phyloP scores from a whole-genome alignment of 2,329 filamentous ascomycete species.

The Pyricularia pennisetigena region DNA sequence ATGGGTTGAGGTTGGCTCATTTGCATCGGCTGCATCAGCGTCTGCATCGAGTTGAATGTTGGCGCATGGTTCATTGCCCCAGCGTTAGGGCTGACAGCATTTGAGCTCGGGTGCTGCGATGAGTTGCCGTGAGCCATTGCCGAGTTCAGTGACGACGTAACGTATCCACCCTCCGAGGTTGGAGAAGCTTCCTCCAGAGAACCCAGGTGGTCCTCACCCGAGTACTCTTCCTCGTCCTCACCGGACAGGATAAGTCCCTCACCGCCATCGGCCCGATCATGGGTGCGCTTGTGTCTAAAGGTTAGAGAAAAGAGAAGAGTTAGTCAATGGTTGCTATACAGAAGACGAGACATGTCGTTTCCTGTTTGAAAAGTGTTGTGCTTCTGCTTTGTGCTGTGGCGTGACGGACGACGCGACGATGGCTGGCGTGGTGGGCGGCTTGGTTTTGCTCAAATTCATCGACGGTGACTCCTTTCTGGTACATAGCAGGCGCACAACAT shows the following conservation, averaged over 20 bases:
- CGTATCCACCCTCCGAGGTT: constrained; percentile 56
- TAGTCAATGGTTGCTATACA: background rate
- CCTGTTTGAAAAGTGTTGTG: constrained; percentile 11
- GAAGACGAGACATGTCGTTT: constrained; percentile 5
- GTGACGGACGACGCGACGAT: constrained; percentile 13
- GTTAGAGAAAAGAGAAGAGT: constrained; percentile 12
- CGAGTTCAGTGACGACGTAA: constrained; percentile 40
- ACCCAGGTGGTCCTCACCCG: constrained; percentile 74
- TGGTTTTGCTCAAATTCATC: constrained; percentile 9
- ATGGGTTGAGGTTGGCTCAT: constrained; percentile 41
- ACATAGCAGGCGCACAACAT: constrained; percentile 32
- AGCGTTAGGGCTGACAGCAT: constrained; percentile 17
- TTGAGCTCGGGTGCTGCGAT: constrained; percentile 23
- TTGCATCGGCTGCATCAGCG: constrained; percentile 54
- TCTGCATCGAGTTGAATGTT: constrained; percentile 48
- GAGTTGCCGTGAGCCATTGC: constrained; percentile 23
- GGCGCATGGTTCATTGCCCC: constrained; percentile 22
- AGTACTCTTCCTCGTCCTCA: constrained; percentile 76
- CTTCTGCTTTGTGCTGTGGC: constrained; percentile 23
- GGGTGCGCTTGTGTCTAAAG: constrained; percentile 73
- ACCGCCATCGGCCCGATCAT: constrained; percentile 53
- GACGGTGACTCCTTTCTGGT: constrained; percentile 2
- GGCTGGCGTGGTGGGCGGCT: constrained; percentile 8
- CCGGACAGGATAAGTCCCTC: constrained; percentile 60
- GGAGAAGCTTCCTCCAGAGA: constrained; percentile 73